These are phyloP conservation scores for Annulohypoxylon bovei DNA, from an alignment of 495 filamentous ascomycete species.

Conservation along the genomic window DNA sequence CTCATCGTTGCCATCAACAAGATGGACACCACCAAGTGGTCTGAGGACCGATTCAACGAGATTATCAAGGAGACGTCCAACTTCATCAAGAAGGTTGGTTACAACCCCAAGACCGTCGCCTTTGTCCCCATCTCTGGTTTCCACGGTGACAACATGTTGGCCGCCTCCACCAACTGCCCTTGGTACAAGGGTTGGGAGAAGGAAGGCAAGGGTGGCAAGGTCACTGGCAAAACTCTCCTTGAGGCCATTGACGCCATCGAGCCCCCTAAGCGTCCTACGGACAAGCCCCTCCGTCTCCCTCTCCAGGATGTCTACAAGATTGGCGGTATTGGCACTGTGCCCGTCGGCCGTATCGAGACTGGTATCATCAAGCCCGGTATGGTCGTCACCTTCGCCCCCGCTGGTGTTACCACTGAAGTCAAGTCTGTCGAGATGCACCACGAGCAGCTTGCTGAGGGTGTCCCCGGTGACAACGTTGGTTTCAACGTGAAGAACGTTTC, in stretches of 20 bases:
- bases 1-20: constrained; percentile 99
- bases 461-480: constrained; percentile 99
- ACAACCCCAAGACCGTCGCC: constrained; percentile 97
- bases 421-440: constrained; percentile 99
- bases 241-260: constrained; percentile 99
- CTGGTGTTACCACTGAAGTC: constrained; percentile 99
- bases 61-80: constrained; percentile 99
- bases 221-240: constrained; percentile 94
- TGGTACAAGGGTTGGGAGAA: constrained; percentile 99
- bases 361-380: constrained; percentile 97
- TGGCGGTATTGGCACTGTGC: constrained; percentile 99
- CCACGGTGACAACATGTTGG: constrained; percentile 99
- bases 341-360: constrained; percentile 99
- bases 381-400: constrained; percentile 95
- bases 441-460: constrained; percentile 96
- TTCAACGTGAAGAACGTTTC: constrained; percentile 99
- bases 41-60: constrained; percentile 94
- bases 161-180: constrained; percentile 89
- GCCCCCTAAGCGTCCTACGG: constrained; percentile 88
- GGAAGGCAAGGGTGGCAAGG: constrained; percentile 94
- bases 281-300: constrained; percentile 98
- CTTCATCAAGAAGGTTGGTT: constrained; percentile 99
- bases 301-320: constrained; percentile 99
- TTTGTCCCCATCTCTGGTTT: constrained; percentile 99
- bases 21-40: constrained; percentile 99